Base-by-base conservation (phyloP, 1,284 basidiomycete species). In the Trametes sp. region DNA sequence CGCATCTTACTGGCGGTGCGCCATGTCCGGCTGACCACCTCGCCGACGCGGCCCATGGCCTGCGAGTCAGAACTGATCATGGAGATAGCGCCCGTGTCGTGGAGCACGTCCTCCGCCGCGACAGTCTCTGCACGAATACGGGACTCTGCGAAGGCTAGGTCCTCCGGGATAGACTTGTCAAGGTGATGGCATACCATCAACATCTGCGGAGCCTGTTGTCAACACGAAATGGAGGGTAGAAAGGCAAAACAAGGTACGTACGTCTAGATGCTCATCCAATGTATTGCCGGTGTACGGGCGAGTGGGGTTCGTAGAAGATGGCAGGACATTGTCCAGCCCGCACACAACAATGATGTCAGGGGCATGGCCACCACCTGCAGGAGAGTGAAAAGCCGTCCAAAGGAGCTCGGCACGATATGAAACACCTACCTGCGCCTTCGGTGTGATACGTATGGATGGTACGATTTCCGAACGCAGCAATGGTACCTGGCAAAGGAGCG, bases 391-490 rank as follows among this genome's bases (percentile, higher is more conserved):
- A 50, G 59, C 42, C 21, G n/a, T 35, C 58, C 31, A 42, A 52
- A 36, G 23, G 33, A 62, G 16, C 26, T 11, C 10, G 42, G 41
- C 29, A 36, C 21, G 14, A 28, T n/a, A 21, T 41, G 38, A 44
- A 29, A 14, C n/a, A 59, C 82, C 56, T 62, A 88, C 94, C 95
- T 53, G 95, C 95, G 46, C 96, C 96, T 80, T 98, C 96, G 0
- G 89, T 95, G 73, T 98, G 96, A 75, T 98, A 98, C n/a, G 96
- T 98, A 74, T 99, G 97, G 63, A 99, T 98, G 0, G 96, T 97
- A 24, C 96, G 87, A 2, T 87, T 88, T 33, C 91, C 93, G 77
- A 99, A 95, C 0, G 98, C 96, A 13, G 84, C 87, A 59, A 99
- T 92, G 0, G 98, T 98, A 65, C 84, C 93, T 90, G 33, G 65